Base-by-base conservation (phyloP, 2,329 filamentous ascomycete genomes). In the Lanzia echinophila region DNA sequence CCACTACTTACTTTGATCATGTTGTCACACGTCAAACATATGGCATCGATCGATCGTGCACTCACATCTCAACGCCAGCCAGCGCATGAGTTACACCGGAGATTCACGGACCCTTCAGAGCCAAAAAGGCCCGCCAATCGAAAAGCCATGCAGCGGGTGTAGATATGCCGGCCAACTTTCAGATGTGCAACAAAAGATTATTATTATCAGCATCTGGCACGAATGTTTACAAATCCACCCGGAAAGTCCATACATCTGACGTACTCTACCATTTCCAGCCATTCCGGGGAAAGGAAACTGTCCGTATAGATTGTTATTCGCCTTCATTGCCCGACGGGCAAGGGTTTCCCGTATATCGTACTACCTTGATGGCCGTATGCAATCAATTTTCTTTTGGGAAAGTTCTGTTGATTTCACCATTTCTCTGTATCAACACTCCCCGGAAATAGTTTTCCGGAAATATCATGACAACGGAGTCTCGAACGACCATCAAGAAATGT, bases 101-200 rank as follows among this genome's bases (percentile, higher is more conserved):
- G 12, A 48, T 39, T 36, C 24, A 20, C 24, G 48, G 13, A 42
- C n/a, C 3, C 5, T 42, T 11, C 39, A 42, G 19, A 12, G 5
- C 19, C 20, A 6, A 20, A n/a, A 42, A 20, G 8, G 7, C 19
- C 19, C 39, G 39, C 39, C 39, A 42, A 42, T 42, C 39, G 12
- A 17, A 15, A 13, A 42, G 11, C 39, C 5, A 19, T 42, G 12
- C 22, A 3, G 6, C n/a, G 12, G n/a, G 22, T 42, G 19, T 12
- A 3, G 7, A 22, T 22, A 11, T 22, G 7, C 43, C 50, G 50
- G 43, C 43, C 43, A 53, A 39, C 34, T 48, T 33, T 24, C 17
- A 53, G 50, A 53, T 19, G 33, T 48, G 50, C 50, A 53, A 53
- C 43, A 53, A 53, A 53, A 32, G 8, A 17, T 15, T 17, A 31